Base-by-base conservation (phyloP, 306 rosid species). In the Carpinus fangiana region DNA sequence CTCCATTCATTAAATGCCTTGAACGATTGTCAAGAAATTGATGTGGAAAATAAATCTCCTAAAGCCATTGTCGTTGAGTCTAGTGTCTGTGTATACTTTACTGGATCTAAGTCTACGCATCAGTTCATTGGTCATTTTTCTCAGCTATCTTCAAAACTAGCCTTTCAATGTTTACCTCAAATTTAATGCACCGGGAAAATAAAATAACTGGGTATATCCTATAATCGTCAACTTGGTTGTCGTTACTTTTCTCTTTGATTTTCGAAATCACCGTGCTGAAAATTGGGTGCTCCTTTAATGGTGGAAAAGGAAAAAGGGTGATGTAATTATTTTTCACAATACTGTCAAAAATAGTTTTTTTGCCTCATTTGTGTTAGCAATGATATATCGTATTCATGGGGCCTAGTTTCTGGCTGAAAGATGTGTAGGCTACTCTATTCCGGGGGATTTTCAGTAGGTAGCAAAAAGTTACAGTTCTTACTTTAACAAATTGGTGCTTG, bases 371-470 rank as follows among this genome's bases (percentile, higher is more conserved):
- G 54, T 73, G 87, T 86, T 76, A 38, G 77, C 73, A 54, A 72
- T 56, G 85, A 81, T 70, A 52, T 76, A 77, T 86, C 87, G 78
- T 81, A 52, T 82, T 82, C 82, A 82, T 56, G 88, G 92, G 96
- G 84, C 92, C 92, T 82, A 74, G 82, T 73, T 78, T 23, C 38
- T 73, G 72, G 47, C 31, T 77, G 80, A 77, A 72, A 73, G 70
- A 54, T 73, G 82, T 79, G 71, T 83, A 82, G 87, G 83, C 77
- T 76, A 21, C 80, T 61, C 79, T 57, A 46, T 77, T 59, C 80
- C 76, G 21, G 80, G 73, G 65, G 70, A 81, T 75, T 86, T 82
- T 72, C 77, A 66, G 78, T 72, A 82, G 80, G 73, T 81, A 84
- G 72, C 84, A 85, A 65, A 78, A 83, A 81, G 88, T 69, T 89